Percentiles rank a stretch among this genome's conserved stretches.
Evolutionary conservation across 495 filamentous ascomycete genomes (phyloP).

Genomic region (Xylaria bambusicola): DNA sequence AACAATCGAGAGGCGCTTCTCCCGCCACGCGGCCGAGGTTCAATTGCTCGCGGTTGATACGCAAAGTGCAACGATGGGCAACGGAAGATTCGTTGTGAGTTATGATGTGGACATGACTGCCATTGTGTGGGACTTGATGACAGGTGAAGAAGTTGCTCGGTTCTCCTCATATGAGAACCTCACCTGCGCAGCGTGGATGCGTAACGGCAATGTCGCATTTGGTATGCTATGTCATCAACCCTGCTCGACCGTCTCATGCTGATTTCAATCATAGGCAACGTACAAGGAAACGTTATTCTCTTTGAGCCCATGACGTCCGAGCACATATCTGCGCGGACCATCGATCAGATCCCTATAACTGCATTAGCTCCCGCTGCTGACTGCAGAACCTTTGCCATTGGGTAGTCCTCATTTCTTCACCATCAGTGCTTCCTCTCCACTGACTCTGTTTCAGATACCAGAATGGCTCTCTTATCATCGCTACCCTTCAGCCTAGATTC

Average conservation of each 20-base stretch:
- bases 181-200: conserved; percentile 89
- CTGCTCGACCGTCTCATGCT: conserved; percentile 20
- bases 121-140: conserved; percentile 96
- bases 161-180: conserved; percentile 90
- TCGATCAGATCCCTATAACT: conserved; percentile 87
- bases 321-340: conserved; percentile 88
- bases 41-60: conserved; percentile 86
- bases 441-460: conserved; percentile 64
- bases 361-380: conserved; percentile 88
- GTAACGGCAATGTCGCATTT: conserved; percentile 95
- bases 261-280: conserved; percentile 61
- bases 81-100: conserved; percentile 85
- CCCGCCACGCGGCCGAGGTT: conserved; percentile 80
- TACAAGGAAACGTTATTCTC: conserved; percentile 88
- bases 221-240: conserved; percentile 55
- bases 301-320: conserved; percentile 94
- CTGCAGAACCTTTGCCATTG: conserved; percentile 95
- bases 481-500: conserved; percentile 85
- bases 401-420: conserved; percentile 55
- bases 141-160: conserved; percentile 83
- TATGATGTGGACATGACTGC: conserved; percentile 90
- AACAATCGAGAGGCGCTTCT: conserved; percentile 84
- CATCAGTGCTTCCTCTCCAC: conserved; percentile 32
- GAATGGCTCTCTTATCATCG: conserved; percentile 93
- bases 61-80: conserved; percentile 82